phyloP scores from a whole-genome alignment of 2,329 filamentous ascomycete species.

The Rhytidhysteron rufulum region DNA sequence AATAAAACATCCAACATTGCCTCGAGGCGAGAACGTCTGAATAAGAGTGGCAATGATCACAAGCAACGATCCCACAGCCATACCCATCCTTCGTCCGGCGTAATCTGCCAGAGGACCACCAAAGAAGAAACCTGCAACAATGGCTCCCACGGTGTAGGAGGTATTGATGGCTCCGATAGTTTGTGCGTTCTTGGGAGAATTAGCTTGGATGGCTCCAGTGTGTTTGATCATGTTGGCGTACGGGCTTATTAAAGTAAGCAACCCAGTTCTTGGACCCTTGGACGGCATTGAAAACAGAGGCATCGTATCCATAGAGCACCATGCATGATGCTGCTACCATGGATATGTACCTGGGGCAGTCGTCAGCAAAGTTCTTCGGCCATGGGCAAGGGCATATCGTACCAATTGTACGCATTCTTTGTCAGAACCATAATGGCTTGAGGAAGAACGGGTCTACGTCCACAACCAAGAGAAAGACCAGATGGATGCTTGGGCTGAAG shows the following conservation, averaged over 20 bases:
- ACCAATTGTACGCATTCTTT: constrained; percentile 48
- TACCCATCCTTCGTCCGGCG: constrained; percentile 60
- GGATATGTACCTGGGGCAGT: constrained; percentile 57
- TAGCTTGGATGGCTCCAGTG: no score
- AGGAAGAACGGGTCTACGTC: not conserved
- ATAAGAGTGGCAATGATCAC: constrained; percentile 67
- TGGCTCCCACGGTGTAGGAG: constrained; percentile 66
- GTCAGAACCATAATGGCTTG: constrained; percentile 28
- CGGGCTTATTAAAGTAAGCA: constrained; percentile 55
- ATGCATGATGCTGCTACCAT: constrained; percentile 69
- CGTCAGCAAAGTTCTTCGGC: constrained; percentile 1
- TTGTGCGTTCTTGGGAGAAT: constrained; percentile 26
- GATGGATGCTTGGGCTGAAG: constrained; percentile 1
- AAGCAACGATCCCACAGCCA: constrained; percentile 61
- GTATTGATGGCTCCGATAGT: constrained; percentile 61
- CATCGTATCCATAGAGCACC: constrained; percentile 73
- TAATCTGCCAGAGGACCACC: constrained; percentile 62
- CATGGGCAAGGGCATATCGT: constrained; percentile 7
- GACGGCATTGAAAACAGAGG: constrained; percentile 69
- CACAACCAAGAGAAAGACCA: constrained; percentile 9
- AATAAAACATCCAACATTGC: constrained; percentile 62
- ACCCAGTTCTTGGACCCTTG: constrained; percentile 66
- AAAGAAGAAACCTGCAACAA: constrained; percentile 66
- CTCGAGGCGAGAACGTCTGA: constrained; percentile 59
- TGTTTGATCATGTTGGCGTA: no score